Percentiles rank a stretch among this genome's conserved stretches.
Conservation (phyloP, 1,284 basidiomycete genomes). For the Phellopilus nigrolimitatus region DNA sequence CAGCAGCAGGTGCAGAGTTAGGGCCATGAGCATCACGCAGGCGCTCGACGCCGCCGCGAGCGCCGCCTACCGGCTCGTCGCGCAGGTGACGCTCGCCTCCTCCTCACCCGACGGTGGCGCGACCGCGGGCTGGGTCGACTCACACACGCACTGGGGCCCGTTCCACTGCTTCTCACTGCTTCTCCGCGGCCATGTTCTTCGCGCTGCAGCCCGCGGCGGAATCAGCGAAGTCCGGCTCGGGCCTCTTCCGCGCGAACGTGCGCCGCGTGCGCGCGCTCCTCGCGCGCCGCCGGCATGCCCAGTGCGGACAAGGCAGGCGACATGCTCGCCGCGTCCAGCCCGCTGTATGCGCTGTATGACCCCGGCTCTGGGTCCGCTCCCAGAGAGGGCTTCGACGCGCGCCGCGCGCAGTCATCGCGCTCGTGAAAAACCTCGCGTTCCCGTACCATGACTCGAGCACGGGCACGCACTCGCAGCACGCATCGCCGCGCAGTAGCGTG, state of each 20-base stretch:
- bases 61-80: slow-evolving; percentile 68
- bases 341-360: slow-evolving; percentile 55
- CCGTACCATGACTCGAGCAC: slow-evolving; percentile 62
- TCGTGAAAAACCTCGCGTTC: slow-evolving; percentile 70
- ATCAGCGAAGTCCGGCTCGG: slow-evolving; percentile 69
- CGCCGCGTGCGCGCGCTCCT: slow-evolving; percentile 60
- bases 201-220: slow-evolving; percentile 76
- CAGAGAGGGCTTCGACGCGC: slow-evolving; percentile 36
- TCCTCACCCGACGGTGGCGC: slow-evolving; percentile 65
- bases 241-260: slow-evolving; percentile 67
- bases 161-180: slow-evolving; percentile 77
- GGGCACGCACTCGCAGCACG: slow-evolving; percentile 12
- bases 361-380: no score
- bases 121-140: slow-evolving; percentile 63
- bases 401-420: slow-evolving; percentile 54
- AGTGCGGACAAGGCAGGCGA: slow-evolving; percentile 69
- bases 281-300: slow-evolving; percentile 53
- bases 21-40: slow-evolving; percentile 42
- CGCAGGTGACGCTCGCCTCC: slow-evolving; percentile 65
- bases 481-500: slow-evolving; percentile 13
- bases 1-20: slow-evolving; percentile 21
- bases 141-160: slow-evolving; percentile 77
- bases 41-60: slow-evolving; percentile 67
- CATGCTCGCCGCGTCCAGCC: slow-evolving; percentile 62
- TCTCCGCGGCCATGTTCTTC: slow-evolving; percentile 83